Base-by-base conservation (phyloP, 208 protist species). In the Crithidia bombi region DNA sequence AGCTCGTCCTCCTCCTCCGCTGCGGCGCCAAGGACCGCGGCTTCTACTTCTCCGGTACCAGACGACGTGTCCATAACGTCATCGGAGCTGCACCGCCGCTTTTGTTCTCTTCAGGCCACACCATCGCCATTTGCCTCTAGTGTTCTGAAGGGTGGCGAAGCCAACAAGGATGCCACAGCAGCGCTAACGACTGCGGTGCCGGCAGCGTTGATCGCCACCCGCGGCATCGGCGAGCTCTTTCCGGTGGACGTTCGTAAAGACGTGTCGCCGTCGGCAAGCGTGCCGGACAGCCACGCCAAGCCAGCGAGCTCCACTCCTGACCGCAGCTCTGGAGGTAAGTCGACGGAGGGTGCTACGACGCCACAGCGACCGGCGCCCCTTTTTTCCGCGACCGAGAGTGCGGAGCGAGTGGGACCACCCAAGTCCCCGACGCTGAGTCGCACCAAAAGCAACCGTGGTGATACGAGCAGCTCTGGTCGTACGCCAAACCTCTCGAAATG, bases 311-410 rank as follows among this genome's bases (percentile, higher is more conserved):
- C 51, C 10, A 33, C 51, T 3, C 28, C 51, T 7, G 12, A 7
- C 30, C 5, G 30, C 23, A 30, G n/a, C 47, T 5, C 30, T n/a
- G n/a, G n/a, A n/a, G n/a, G n/a, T n/a, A n/a, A n/a, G n/a, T n/a
- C n/a, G n/a, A n/a, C n/a, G n/a, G n/a, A n/a, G 2, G 35, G 33
- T 43, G 33, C 33, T n/a, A 9, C 54, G 47, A 2, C 55, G 5
- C 30, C 59, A 10, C 41, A 41, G 3, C 59, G 32, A 11, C 61
- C 61, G 3, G 23, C 28, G 19, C 46, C 61, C 0, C 11, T 46
- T 3, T 66, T 56, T 19, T 35, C 61, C 12, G 61, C 61, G 3
- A 46, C 46, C 23, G 47, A 66, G 46, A 32, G 5, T 39, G 25
- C 25, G 12, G 11, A 6, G 43, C 39, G 57, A 15, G 26, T 35